phyloP scores from a whole-genome alignment of 2,329 filamentous ascomycete genomes.

The Escovopsis weberi region DNA sequence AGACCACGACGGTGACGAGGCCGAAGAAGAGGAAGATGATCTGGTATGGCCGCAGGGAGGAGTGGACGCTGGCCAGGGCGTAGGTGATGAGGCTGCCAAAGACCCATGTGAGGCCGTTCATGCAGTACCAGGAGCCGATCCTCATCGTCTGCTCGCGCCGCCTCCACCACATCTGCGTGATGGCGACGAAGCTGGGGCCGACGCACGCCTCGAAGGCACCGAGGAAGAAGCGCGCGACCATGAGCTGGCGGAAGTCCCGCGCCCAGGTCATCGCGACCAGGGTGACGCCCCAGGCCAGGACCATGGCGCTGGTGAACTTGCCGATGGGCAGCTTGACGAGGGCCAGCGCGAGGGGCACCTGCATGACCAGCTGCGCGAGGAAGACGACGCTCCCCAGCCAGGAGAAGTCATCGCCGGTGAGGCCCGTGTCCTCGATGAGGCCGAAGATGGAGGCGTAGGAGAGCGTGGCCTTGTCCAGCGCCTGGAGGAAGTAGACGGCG shows the following conservation, averaged over 20 bases:
- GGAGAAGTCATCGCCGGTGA: conserved; percentile 42
- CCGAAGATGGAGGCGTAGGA: conserved; percentile 49
- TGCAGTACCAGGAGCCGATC: conserved; percentile 44
- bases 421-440: conserved; percentile 40
- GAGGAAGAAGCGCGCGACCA: conserved; percentile 39
- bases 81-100: conserved; percentile 42
- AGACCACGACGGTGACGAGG: conserved; percentile 32
- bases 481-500: conserved; percentile 48
- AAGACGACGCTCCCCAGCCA: conserved; percentile 49
- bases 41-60: conserved; percentile 28
- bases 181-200: conserved; percentile 38
- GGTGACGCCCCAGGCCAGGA: conserved; percentile 39
- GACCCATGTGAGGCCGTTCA: conserved; percentile 45
- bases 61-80: conserved; percentile 42
- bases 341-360: conserved; percentile 39
- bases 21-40: conserved; percentile 42
- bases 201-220: conserved; percentile 39
- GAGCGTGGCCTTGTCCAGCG: conserved; percentile 48
- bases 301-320: conserved; percentile 43
- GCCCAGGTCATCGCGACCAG: conserved; percentile 38
- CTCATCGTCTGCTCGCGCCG: conserved; percentile 42
- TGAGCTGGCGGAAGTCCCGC: conserved; percentile 31
- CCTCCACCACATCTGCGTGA: conserved; percentile 49
- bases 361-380: conserved; percentile 43
- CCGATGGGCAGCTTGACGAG: conserved; percentile 46